phyloP scores from a whole-genome alignment of 768 basidiomycete genomes.

The Boletus rubroflammeus region DNA sequence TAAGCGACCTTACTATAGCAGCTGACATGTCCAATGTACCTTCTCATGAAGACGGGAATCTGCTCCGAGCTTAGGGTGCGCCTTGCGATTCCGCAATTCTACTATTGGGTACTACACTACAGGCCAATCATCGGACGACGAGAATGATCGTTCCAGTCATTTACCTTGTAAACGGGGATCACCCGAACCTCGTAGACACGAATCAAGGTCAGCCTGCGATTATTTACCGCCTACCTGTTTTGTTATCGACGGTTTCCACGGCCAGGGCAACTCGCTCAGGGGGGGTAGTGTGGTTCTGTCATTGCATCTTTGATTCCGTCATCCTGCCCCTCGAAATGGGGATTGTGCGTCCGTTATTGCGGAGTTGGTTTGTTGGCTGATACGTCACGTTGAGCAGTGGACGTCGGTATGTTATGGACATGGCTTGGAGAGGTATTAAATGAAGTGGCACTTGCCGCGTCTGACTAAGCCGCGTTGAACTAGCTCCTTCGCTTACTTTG shows the following conservation, averaged over 20 bases:
- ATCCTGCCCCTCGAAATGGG: background rate
- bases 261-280: background rate
- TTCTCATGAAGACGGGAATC: background rate
- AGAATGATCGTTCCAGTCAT: background rate
- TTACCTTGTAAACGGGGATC: background rate
- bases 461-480: slow-evolving; percentile 27
- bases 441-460: slow-evolving; percentile 28
- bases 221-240: background rate
- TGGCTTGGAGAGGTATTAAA: background rate
- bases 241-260: background rate
- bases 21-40: too few species aligned
- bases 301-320: background rate
- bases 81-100: background rate
- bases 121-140: background rate
- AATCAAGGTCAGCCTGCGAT: background rate
- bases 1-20: background rate
- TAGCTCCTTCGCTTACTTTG: slow-evolving; percentile 10
- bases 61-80: background rate
- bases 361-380: background rate
- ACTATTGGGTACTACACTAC: background rate
- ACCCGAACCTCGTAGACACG: too few species aligned
- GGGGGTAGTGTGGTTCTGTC: background rate
- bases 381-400: background rate
- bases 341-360: background rate
- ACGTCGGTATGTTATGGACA: too few species aligned